Percentiles rank a stretch among this genome's conserved stretches.
Evolutionary conservation across 108 stramenopile genomes (phyloP).

Genomic region (Cafeteria roenbergensis): DNA sequence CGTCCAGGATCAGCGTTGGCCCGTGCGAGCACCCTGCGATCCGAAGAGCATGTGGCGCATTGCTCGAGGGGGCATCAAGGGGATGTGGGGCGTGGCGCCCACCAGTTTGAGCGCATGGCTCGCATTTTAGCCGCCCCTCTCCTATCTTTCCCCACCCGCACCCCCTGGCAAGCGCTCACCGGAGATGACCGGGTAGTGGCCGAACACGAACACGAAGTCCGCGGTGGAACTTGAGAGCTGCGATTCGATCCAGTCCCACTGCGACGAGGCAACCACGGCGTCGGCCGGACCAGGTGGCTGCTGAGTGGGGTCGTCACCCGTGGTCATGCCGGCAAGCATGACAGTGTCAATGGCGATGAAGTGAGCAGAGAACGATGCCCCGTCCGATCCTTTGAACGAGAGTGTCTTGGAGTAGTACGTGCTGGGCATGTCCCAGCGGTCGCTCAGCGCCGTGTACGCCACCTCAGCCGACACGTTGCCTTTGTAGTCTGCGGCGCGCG

Average conservation of each 20-base stretch:
- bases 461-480: not conserved
- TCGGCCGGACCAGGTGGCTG: not conserved
- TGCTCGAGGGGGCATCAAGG: too few species aligned
- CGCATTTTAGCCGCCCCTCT: too few species aligned
- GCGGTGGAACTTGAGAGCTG: not conserved
- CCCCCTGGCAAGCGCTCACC: too few species aligned
- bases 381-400: not conserved
- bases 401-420: not conserved
- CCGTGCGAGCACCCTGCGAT: not conserved
- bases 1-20: not conserved
- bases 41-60: too few species aligned
- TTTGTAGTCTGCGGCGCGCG: too few species aligned
- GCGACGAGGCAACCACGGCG: not conserved
- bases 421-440: not conserved
- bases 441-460: not conserved
- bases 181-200: not conserved
- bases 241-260: not conserved
- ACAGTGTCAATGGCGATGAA: not conserved
- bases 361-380: not conserved
- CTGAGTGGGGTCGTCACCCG: not conserved
- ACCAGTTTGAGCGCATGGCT: too few species aligned
- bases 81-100: too few species aligned
- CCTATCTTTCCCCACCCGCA: too few species aligned
- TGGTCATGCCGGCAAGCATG: not conserved
- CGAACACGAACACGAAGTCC: not conserved